phyloP scores from a whole-genome alignment of 176 grass and related monocot species.

The Ananas comosus region DNA sequence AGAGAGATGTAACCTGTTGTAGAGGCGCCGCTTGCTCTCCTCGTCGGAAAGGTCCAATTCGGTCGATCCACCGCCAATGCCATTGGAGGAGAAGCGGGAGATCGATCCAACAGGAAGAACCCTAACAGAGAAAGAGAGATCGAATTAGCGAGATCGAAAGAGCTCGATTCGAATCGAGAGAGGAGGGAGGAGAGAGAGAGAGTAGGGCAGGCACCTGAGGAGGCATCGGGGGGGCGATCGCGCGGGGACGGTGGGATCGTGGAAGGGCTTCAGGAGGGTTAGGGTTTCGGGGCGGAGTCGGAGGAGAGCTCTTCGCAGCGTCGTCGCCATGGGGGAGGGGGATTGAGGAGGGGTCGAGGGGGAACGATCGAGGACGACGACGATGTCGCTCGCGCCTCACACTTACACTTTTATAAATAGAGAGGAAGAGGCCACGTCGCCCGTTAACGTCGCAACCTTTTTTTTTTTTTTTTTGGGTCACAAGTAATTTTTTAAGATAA shows the following conservation, averaged over 20 bases:
- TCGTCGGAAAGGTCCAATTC: conserved; percentile 53
- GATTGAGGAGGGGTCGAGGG: neutral
- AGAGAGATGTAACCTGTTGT: conserved; percentile 44
- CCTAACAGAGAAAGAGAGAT: neutral
- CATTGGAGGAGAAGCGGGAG: conserved; percentile 15
- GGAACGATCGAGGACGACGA: neutral
- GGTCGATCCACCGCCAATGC: neutral
- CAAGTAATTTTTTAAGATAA: too few species aligned
- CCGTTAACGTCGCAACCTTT: neutral
- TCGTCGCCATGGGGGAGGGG: conserved; percentile 6
- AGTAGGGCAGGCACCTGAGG: neutral
- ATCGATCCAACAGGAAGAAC: conserved; percentile 21
- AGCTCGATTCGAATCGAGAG: neutral
- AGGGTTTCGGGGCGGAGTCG: conserved; percentile 16
- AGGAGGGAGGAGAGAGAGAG: neutral
- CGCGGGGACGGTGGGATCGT: neutral
- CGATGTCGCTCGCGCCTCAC: neutral
- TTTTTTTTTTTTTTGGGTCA: neutral
- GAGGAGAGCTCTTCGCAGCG: conserved; percentile 21
- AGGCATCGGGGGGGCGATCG: conserved; percentile 1
- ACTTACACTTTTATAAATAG: too few species aligned
- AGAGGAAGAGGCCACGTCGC: neutral
- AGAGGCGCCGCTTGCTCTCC: conserved; percentile 79
- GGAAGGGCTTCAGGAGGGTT: neutral
- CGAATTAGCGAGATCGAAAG: neutral